Evolutionary conservation across 345 rosid genomes (phyloP).

Genomic region (Melaleuca quinquenervia): DNA sequence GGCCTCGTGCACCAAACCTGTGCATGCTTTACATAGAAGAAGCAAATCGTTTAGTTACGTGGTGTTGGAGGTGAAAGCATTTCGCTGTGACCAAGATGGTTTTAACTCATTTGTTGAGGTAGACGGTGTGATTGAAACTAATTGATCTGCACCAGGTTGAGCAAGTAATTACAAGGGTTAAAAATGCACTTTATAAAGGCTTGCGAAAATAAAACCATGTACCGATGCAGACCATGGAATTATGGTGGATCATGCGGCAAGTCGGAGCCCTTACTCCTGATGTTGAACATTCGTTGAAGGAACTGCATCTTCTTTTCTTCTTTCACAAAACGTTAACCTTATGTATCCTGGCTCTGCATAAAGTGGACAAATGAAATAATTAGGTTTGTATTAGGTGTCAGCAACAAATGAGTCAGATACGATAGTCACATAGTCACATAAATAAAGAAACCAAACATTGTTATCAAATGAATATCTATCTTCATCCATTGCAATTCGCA

Average conservation of each 20-base stretch:
- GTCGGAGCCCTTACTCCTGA: background rate
- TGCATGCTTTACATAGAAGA: background rate
- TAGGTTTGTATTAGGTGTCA: background rate
- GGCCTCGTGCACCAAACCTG: background rate
- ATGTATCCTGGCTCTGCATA: background rate
- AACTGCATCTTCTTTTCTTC: background rate
- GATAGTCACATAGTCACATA: background rate
- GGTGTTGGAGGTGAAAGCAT: background rate
- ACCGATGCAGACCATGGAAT: background rate
- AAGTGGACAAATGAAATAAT: background rate
- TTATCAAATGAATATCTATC: background rate
- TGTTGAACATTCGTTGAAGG: background rate
- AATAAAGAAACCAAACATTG: background rate
- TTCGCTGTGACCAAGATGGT: background rate
- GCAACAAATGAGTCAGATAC: background rate
- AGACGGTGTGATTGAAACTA: background rate
- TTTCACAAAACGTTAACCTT: background rate
- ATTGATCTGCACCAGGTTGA: background rate
- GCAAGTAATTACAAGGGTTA: background rate
- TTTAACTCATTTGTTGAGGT: background rate
- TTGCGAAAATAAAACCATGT: background rate
- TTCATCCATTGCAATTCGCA: background rate
- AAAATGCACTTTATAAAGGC: background rate
- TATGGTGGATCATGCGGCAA: background rate
- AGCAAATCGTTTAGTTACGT: background rate